Evolutionary conservation across 2,329 filamentous ascomycete species (phyloP), one percentile per base, ranked within the genome.

Genomic region (Botrytis squamosa): DNA sequence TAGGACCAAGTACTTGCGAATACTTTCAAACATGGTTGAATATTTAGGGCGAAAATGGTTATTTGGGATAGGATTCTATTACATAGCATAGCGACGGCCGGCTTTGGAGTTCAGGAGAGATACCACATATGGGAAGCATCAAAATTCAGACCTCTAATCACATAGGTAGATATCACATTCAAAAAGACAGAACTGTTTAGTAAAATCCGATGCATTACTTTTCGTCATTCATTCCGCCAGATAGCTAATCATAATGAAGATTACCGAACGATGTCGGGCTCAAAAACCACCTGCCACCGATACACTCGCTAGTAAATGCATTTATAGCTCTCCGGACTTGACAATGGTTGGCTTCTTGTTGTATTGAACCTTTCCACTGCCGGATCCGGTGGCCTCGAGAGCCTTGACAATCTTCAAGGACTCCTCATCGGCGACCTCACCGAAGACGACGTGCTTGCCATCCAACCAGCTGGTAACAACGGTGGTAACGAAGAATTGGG

Each of bases 401-500:
- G 88, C 85, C 85, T 85, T 87, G 83, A 92, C 88, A 74, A 90
- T 77, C 44, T 83, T 80, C 82, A 89, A 78, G 73, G 82, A 82
- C 52, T 78, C 67, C 0, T 77, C 67, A 2, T 77, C 52, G 74
- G 80, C 79, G 65, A 95, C 92, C 85, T 93, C 87, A 82, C 93
- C 93, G 85, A 96, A 96, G 82, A 96, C 95, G 65, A 98, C 96
- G 84, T 99, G 95, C 87, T 99, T 99, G 82, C 90, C 90, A 83
- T 99, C 95, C 57, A 98, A 89, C 83, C 98, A 96, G 66, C 94
- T 95, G 22, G 96, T 98, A n/a, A 91, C 88, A 44, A 97, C 93
- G 25, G 96, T 98, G 67, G 96, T 99, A 80, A 98, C 87, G 88
- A 99, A 99, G 89, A 99, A 99, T 81, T 99, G 96, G 70, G 93